Evolutionary conservation across 169 alveolate genomes (phyloP), one percentile per base, ranked within the genome.

Genomic region (Eimeria tenella): DNA sequence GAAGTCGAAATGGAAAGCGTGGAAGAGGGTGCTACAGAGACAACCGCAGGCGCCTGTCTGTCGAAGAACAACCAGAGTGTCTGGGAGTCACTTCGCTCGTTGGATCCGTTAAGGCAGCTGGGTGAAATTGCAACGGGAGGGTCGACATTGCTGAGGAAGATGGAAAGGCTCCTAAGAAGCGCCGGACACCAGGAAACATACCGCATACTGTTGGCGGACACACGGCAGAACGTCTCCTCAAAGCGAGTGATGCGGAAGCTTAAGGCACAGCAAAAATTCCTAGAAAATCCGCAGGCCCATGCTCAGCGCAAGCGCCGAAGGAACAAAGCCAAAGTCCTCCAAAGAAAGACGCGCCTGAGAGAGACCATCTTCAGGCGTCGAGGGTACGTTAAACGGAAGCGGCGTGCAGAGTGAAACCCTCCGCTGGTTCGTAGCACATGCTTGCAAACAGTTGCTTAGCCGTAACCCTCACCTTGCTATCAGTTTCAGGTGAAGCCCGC

Each of bases 111-210:
- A 9, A 11, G 5, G 56, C 89, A 81, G 89, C 74, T 81, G 19
- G 60, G 21, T 42, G 89, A 81, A 58, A 73, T 81, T 56, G 89
- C 89, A 11, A 81, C 89, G 42, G 89, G 89, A 53, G 89, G 89
- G 58, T 53, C 89, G 21, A 10, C 65, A n/a, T 70, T 81, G 74
- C 89, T 81, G n/a, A 70, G 89, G 31, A 42, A 11, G 55, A 81
- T 81, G 89, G 89, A 81, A 56, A 73, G 55, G 74, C 89, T 55
- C 8, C 89, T 81, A 13, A 17, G 89, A 9, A 81, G 49, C 74
- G 55, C 55, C 74, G 89, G 89, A 19, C 52, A 55, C 56, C 73
- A 81, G 74, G 73, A 81, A 4, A 23, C 31, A 9, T 81, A 81
- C 74, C 50, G 74, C 25, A 21, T 81, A 53, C 56, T 81, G 73